phyloP scores from a whole-genome alignment of 768 basidiomycete species.

The Guyanaporus albipodus region DNA sequence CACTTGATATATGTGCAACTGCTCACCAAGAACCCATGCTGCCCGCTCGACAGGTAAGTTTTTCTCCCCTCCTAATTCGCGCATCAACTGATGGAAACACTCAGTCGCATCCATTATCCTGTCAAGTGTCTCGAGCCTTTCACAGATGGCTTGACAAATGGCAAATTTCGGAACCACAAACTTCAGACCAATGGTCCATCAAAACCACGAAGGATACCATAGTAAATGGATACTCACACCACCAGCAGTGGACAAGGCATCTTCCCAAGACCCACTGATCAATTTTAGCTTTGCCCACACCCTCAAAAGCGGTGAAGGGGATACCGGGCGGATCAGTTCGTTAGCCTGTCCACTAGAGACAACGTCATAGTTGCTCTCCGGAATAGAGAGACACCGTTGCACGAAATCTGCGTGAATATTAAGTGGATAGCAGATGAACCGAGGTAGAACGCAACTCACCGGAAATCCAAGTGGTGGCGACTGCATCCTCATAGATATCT shows the following conservation, averaged over 20 bases:
- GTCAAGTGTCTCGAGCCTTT: background rate
- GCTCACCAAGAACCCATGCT: slow-evolving; percentile 2
- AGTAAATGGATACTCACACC: background rate
- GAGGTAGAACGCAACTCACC: background rate
- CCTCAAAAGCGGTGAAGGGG: background rate
- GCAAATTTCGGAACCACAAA: background rate
- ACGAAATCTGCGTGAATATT: background rate
- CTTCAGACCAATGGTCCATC: background rate
- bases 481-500: background rate
- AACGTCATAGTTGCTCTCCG: background rate
- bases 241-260: background rate
- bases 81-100: background rate
- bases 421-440: background rate
- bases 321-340: background rate
- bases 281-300: slow-evolving; percentile 7
- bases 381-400: background rate
- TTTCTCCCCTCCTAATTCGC: background rate
- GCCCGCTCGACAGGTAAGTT: background rate
- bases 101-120: background rate
- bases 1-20: background rate
- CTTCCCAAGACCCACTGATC: slow-evolving; percentile 1
- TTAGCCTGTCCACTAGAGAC: background rate
- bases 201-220: background rate
- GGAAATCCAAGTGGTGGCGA: background rate
- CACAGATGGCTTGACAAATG: slow-evolving; percentile 5